These are phyloP conservation scores for Sodiomyces alkalinus DNA, from an alignment of 2,329 filamentous ascomycete genomes.

Conservation along the genomic window DNA sequence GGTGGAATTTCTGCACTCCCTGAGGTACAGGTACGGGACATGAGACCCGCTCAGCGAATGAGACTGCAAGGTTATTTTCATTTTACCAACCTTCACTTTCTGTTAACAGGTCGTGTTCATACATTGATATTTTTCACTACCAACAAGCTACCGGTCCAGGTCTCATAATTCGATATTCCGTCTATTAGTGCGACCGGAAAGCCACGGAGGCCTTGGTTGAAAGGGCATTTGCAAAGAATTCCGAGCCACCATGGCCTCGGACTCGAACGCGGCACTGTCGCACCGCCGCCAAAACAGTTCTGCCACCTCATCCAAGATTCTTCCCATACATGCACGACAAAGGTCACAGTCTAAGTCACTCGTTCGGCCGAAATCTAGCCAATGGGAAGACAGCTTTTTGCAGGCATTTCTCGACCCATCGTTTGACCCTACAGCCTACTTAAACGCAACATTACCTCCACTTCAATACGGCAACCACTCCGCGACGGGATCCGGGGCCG, in stretches of 20 bases:
- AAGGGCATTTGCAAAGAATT: no score
- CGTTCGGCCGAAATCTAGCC: slow-evolving; percentile 35
- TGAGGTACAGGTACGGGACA: no score
- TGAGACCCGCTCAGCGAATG: no score
- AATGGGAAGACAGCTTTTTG: slow-evolving; percentile 58
- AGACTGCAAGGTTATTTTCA: no score
- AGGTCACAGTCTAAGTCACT: slow-evolving; percentile 19
- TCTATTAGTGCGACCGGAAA: no score
- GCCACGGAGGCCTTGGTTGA: no score
- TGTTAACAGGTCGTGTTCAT: no score
- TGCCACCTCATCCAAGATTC: slow-evolving; percentile 17
- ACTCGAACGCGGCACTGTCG: slow-evolving; percentile 18
- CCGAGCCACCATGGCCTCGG: slow-evolving; percentile 26
- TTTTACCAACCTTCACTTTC: no score
- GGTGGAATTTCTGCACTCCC: no score
- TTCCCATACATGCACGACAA: slow-evolving; percentile 26
- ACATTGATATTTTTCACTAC: no score
- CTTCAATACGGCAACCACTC: slow-evolving; percentile 30
- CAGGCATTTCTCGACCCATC: slow-evolving; percentile 58
- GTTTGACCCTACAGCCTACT: slow-evolving; percentile 74
- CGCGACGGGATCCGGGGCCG: slow-evolving; percentile 8
- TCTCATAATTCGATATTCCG: no score
- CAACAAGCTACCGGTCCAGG: no score
- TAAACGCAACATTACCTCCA: slow-evolving; percentile 65
- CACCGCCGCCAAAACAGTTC: slow-evolving; percentile 34